These are phyloP conservation scores for Nicotiana knightiana DNA, from an alignment of 257 asterid species.

Conservation along the genomic window DNA sequence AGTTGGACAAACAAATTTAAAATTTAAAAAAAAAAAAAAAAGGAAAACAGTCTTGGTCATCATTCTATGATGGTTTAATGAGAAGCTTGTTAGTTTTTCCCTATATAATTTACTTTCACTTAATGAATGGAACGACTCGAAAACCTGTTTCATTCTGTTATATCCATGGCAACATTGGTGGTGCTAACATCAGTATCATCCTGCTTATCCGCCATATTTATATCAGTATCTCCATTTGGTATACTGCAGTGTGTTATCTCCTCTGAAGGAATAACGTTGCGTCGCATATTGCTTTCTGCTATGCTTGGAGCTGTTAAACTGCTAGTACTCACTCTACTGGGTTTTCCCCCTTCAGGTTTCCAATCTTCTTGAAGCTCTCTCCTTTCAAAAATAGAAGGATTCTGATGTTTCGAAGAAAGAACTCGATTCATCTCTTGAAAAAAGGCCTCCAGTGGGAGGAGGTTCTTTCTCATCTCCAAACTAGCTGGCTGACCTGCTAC, in stretches of 20 bases:
- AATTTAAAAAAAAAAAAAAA: too few relatives aligned
- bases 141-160: background rate
- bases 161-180: background rate
- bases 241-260: background rate
- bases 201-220: background rate
- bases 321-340: conserved; percentile 1
- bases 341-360: conserved; percentile 19
- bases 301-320: background rate
- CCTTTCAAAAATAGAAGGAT: conserved; percentile 11
- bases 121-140: background rate
- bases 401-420: conserved; percentile 33
- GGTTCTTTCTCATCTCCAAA: conserved; percentile 35
- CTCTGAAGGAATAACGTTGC: background rate
- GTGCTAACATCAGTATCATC: background rate
- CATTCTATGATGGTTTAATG: background rate
- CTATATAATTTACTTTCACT: background rate
- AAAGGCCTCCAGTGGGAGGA: conserved; percentile 42
- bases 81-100: background rate
- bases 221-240: background rate
- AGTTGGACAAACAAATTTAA: background rate
- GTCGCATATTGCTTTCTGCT: background rate
- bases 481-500: conserved; percentile 22
- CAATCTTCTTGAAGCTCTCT: conserved; percentile 17
- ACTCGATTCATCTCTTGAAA: conserved; percentile 38
- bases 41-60: background rate